Conservation (phyloP, 768 basidiomycete genomes). For the Lenzites betulinus region DNA sequence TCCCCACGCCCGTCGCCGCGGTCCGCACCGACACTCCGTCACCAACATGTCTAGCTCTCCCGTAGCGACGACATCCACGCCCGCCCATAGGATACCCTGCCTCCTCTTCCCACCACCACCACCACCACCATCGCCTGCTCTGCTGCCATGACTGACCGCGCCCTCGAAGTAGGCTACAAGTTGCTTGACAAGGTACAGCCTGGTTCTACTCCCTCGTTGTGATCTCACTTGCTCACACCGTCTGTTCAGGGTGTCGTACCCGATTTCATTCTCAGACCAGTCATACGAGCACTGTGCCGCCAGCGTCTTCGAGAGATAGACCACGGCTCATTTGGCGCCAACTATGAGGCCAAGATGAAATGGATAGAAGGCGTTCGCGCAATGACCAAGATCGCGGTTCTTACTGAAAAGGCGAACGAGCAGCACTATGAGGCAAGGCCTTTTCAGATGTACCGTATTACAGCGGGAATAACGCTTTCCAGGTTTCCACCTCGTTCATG, state of each 20-base stretch:
- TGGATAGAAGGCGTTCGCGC: conserved; percentile 60
- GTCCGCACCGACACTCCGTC: background rate
- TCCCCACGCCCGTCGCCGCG: background rate
- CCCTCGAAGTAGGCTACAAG: conserved; percentile 42
- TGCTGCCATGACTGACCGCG: conserved; percentile 24
- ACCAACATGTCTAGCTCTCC: background rate
- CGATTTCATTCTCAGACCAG: conserved; percentile 53
- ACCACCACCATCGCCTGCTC: background rate
- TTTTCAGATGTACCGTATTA: background rate
- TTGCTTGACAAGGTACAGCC: conserved; percentile 34
- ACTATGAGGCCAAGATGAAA: conserved; percentile 66
- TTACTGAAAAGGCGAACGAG: conserved; percentile 69
- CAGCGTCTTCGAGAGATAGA: conserved; percentile 63
- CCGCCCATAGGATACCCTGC: background rate
- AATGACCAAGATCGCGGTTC: conserved; percentile 55
- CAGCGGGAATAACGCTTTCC: background rate
- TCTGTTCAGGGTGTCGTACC: conserved; percentile 56
- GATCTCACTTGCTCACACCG: background rate
- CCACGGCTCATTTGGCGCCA: conserved; percentile 56
- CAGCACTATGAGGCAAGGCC: conserved; percentile 68
- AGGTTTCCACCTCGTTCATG: conserved; percentile 66
- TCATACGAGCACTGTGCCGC: conserved; percentile 50
- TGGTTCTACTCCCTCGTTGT: background rate
- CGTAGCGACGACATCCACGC: background rate
- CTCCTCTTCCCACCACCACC: background rate